Conservation (phyloP, 495 filamentous ascomycete species). For the Daldinia vernicosa region DNA sequence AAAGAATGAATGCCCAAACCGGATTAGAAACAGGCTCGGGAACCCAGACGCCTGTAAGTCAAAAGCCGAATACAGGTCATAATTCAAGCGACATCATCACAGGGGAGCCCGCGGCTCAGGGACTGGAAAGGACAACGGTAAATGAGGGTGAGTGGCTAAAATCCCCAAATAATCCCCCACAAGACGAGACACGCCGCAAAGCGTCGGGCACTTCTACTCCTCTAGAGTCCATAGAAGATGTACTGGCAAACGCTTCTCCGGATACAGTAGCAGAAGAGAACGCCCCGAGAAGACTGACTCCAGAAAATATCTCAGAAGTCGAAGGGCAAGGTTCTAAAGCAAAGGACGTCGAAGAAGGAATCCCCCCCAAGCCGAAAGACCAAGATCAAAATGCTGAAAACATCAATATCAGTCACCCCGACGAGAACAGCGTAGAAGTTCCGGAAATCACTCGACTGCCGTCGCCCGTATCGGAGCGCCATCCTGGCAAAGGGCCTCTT, state of each 20-base stretch:
- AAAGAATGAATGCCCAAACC: constrained; percentile 44
- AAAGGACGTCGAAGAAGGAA: constrained; percentile 31
- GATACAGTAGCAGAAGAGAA: constrained; percentile 53
- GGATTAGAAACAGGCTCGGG: constrained; percentile 36
- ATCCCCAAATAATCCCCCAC: constrained; percentile 51
- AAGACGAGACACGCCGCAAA: constrained; percentile 52
- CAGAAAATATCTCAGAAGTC: constrained; percentile 45
- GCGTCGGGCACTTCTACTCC: constrained; percentile 44
- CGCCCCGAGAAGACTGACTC: constrained; percentile 29
- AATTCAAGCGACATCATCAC: constrained; percentile 42
- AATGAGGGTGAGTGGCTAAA: constrained; percentile 43
- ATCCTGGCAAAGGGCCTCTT: constrained; percentile 14
- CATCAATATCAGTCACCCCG: constrained; percentile 37
- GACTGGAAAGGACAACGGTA: constrained; percentile 42
- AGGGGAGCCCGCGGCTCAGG: constrained; percentile 43
- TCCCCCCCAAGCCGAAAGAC: constrained; percentile 32
- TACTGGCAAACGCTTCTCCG: constrained; percentile 42
- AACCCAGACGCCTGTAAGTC: constrained; percentile 30
- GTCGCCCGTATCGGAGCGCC: constrained; percentile 20
- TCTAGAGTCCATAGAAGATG: constrained; percentile 43
- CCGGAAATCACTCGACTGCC: constrained; percentile 14
- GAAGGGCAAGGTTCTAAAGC: constrained; percentile 37
- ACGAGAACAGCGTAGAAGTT: constrained; percentile 28
- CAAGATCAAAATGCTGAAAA: constrained; percentile 47
- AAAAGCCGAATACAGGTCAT: constrained; percentile 45